Conservation (phyloP, 2,329 filamentous ascomycete species). For the Hypoxylon sp. region DNA sequence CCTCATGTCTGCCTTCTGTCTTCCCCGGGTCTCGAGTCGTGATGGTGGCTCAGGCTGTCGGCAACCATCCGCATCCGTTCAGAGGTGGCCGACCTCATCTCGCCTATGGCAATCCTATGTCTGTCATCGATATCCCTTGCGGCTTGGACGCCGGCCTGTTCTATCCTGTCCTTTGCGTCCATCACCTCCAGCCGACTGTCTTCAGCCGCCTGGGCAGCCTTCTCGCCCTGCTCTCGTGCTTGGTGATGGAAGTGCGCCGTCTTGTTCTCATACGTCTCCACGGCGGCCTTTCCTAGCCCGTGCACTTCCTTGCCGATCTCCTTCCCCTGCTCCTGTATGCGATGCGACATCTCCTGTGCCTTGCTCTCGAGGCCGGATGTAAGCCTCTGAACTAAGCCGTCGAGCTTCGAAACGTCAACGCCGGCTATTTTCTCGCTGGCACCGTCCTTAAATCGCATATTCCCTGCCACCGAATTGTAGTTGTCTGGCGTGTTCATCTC, state of each 20-base stretch:
- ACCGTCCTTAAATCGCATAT: slow-evolving; percentile 31
- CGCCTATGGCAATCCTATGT: slow-evolving; percentile 19
- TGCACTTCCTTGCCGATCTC: slow-evolving; percentile 30
- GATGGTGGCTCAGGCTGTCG: slow-evolving; percentile 18
- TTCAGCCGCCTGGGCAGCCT: slow-evolving; percentile 11
- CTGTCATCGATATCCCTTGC: slow-evolving; percentile 19
- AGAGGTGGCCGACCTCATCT: slow-evolving; percentile 19
- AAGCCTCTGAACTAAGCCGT: slow-evolving; percentile 29
- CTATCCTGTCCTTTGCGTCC: slow-evolving; percentile 12
- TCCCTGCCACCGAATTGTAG: slow-evolving; percentile 40
- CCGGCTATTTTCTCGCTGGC: slow-evolving; percentile 28
- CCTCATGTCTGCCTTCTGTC: background rate
- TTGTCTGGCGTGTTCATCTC: slow-evolving; percentile 47
- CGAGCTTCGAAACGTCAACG: slow-evolving; percentile 37
- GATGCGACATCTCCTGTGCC: slow-evolving; percentile 22
- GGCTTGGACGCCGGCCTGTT: slow-evolving; percentile 17
- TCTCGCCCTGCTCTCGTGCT: slow-evolving; percentile 19
- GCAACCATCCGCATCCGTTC: slow-evolving; percentile 17
- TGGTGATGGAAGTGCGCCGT: slow-evolving; percentile 30
- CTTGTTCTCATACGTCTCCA: slow-evolving; percentile 29
- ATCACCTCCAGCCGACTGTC: slow-evolving; percentile 4
- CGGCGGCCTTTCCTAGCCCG: slow-evolving; percentile 24
- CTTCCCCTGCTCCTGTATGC: slow-evolving; percentile 35
- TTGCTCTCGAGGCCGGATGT: slow-evolving; percentile 26
- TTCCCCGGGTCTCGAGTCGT: slow-evolving; percentile 20